Evolutionary conservation across 225 moss, liverwort and hornwort species (phyloP).

Genomic region (Pleurozium schreberi): DNA sequence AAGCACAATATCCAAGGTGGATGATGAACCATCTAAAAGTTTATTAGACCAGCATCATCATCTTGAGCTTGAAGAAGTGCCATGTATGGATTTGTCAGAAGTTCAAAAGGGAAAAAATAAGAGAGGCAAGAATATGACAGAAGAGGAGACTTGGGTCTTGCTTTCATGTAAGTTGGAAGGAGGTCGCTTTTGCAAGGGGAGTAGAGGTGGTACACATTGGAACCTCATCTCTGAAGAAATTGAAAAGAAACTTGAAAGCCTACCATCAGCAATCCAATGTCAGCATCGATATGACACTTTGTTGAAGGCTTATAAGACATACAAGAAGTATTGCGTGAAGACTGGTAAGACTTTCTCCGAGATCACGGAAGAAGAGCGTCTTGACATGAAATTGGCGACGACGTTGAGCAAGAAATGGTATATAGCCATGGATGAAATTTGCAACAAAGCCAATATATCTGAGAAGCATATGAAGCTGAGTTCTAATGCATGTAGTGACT

Average conservation of each 20-base stretch:
- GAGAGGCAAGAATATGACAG: not conserved
- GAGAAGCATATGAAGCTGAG: not conserved
- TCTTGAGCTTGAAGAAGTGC: no score
- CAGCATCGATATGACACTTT: not conserved
- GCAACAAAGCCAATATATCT: not conserved
- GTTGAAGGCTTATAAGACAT: not conserved
- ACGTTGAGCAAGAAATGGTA: not conserved
- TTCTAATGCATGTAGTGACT: not conserved
- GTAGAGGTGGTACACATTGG: not conserved
- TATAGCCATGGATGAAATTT: not conserved
- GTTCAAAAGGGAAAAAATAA: not conserved
- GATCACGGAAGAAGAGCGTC: not conserved
- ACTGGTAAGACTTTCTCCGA: not conserved
- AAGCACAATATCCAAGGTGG: not conserved
- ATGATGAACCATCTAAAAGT: no score
- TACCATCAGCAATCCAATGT: not conserved
- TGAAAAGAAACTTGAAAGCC: not conserved
- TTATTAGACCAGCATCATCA: rapidly evolving
- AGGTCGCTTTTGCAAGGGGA: not conserved
- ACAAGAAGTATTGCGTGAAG: not conserved
- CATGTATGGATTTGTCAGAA: not conserved
- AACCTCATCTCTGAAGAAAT: not conserved
- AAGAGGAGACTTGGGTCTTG: not conserved
- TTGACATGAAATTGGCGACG: not conserved
- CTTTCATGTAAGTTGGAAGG: not conserved